These are phyloP conservation scores for Alternaria incomplexa DNA, from an alignment of 2,329 filamentous ascomycete species.

Conservation along the genomic window DNA sequence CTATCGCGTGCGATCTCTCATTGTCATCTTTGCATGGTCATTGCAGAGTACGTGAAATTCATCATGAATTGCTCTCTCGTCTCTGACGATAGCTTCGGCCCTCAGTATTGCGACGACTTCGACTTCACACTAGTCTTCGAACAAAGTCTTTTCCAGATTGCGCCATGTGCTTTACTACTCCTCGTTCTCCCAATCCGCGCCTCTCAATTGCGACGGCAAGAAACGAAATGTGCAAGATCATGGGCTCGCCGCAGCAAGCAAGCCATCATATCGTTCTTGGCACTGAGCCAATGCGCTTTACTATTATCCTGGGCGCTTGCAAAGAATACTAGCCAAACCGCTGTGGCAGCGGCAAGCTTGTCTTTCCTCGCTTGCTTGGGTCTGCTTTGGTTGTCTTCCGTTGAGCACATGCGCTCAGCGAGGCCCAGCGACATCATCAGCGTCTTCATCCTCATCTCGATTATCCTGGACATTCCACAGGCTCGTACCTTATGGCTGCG, in stretches of 20 bases:
- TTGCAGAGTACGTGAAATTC: neutral
- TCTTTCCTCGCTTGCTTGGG: neutral
- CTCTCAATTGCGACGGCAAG: neutral
- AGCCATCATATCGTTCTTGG: neutral
- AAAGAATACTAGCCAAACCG: neutral
- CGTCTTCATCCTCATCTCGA: neutral
- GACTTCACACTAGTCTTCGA: neutral
- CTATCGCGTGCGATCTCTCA: neutral
- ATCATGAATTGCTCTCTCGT: neutral
- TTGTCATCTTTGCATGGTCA: neutral
- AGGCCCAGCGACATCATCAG: neutral
- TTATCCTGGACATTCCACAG: neutral
- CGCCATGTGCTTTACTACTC: neutral
- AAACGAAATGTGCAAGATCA: neutral
- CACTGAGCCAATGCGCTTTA: neutral
- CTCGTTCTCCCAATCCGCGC: neutral
- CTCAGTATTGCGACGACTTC: neutral
- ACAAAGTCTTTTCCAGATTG: neutral
- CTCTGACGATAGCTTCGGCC: neutral
- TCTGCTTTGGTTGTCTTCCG: neutral
- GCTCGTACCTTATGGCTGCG: neutral
- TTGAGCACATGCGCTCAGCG: neutral
- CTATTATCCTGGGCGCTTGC: neutral
- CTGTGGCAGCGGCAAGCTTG: neutral
- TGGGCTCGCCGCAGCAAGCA: neutral